Conservation (phyloP, 208 protist species). For the Herpetomonas tarakana region DNA sequence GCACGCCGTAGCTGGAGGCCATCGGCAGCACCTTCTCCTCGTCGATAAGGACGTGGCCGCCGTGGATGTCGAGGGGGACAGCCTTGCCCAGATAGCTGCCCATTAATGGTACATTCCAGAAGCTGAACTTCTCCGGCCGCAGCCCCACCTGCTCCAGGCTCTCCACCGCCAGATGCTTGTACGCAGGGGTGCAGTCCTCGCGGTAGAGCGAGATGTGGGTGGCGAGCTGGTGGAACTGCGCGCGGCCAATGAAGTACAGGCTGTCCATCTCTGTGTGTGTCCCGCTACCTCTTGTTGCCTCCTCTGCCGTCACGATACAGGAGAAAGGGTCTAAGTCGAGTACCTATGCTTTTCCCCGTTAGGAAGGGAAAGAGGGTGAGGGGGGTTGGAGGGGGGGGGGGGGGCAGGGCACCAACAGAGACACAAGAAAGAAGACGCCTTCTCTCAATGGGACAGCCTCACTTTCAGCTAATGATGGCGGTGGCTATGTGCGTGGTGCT, state of each 20-base stretch:
- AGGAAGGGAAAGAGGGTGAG: no score
- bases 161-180: constrained; percentile 41
- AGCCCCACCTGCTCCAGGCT: constrained; percentile 33
- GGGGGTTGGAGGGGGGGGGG: no score
- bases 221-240: constrained; percentile 78
- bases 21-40: constrained; percentile 50
- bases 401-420: no score
- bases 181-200: constrained; percentile 59
- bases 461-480: no score
- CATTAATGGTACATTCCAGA: constrained; percentile 80
- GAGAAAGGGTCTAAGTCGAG: no score
- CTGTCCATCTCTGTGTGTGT: constrained; percentile 45
- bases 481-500: no score
- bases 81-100: constrained; percentile 57
- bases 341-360: no score
- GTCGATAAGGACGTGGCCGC: constrained; percentile 70
- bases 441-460: no score
- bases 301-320: neutral
- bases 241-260: constrained; percentile 61
- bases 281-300: neutral
- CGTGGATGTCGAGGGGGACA: constrained; percentile 72
- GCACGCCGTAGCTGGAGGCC: constrained; percentile 60
- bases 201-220: constrained; percentile 79
- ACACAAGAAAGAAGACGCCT: no score
- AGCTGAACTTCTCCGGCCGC: constrained; percentile 38